Base-by-base conservation (phyloP, 2,329 filamentous ascomycete species). In the Shiraia bambusicola region DNA sequence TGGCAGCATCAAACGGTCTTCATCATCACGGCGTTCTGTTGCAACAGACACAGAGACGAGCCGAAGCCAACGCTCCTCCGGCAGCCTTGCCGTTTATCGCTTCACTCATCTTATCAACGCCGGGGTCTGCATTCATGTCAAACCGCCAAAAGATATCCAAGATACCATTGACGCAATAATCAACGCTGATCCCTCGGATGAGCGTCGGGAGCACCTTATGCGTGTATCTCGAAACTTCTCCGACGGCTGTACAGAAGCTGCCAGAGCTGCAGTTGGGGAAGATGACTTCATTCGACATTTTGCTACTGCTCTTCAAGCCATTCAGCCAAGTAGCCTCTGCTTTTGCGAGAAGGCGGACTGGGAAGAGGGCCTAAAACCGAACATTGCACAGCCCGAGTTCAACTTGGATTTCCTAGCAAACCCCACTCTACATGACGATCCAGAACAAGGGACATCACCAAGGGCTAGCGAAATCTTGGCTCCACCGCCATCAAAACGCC, bases 111-210 rank as follows among this genome's bases (percentile, higher is more conserved):
- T 50, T 40, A n/a, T 9, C 28, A 34, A 26, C 6, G 37, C 35
- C 30, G n/a, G 46, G 30, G 39, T 51, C 33, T 17, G 40, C 37
- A 32, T 51, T 6, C 46, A 46, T 37, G 29, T 33, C 32, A 24
- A 49, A 14, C 48, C 46, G 26, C 46, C 48, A 30, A 29, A 49
- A 38, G 12, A 46, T 12, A 43, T 52, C 14, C 22, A 47, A 39
- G 14, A 33, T 26, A 33, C 42, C 40, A 47, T 49, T 15, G 25
- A 47, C 19, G 5, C 16, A 29, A 35, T 47, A 32, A 29, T 49
- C 22, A 38, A 38, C 22, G 46, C 43, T 43, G 26, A 42, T 28
- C 37, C 47, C 43, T 40, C 38, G 12, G 17, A 43, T 30, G 28
- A 42, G 19, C 33, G 37, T 28, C 38, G 16, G 31, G 28, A 26